These are phyloP conservation scores for Linnemannia zychae DNA, from an alignment of 192 early-diverging fungal genomes.

Conservation along the genomic window DNA sequence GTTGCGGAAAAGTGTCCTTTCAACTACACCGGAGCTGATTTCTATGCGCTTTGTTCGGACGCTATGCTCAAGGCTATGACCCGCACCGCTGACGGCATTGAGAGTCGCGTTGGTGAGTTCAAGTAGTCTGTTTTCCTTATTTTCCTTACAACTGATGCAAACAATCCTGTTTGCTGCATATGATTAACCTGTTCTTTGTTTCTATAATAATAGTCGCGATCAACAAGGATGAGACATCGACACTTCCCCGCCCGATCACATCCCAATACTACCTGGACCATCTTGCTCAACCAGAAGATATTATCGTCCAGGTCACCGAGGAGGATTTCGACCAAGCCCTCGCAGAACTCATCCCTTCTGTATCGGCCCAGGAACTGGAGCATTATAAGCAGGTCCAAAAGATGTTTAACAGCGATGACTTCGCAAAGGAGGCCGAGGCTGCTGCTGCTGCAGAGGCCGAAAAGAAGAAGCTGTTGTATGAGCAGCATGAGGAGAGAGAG, in stretches of 20 bases:
- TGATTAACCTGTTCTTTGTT: background rate
- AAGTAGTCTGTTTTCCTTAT: background rate
- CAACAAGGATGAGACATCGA: conserved; percentile 56
- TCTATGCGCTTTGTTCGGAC: conserved; percentile 98
- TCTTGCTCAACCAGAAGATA: conserved; percentile 76
- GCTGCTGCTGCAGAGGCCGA: conserved; percentile 47
- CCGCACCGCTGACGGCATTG: conserved; percentile 83
- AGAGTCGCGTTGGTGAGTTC: conserved; percentile 60
- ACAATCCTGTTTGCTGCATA: too few species aligned
- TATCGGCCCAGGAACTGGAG: conserved; percentile 87
- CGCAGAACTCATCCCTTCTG: conserved; percentile 89
- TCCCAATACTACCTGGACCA: conserved; percentile 94
- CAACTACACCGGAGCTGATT: conserved; percentile 97
- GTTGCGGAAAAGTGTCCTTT: conserved; percentile 92
- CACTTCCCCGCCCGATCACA: conserved; percentile 76
- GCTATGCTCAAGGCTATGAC: conserved; percentile 97
- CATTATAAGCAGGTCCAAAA: conserved; percentile 86
- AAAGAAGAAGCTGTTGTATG: conserved; percentile 1
- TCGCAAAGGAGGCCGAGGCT: conserved; percentile 46
- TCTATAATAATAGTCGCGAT: conserved; percentile 27
- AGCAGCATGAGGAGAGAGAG: conserved; percentile 12
- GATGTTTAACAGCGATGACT: conserved; percentile 77
- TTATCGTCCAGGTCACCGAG: conserved; percentile 83
- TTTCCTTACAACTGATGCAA: background rate
- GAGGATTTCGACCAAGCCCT: conserved; percentile 90